Evolutionary conservation across 345 rosid species (phyloP), one percentile per base, ranked within the genome.

Genomic region (Schrenkiella parvula): DNA sequence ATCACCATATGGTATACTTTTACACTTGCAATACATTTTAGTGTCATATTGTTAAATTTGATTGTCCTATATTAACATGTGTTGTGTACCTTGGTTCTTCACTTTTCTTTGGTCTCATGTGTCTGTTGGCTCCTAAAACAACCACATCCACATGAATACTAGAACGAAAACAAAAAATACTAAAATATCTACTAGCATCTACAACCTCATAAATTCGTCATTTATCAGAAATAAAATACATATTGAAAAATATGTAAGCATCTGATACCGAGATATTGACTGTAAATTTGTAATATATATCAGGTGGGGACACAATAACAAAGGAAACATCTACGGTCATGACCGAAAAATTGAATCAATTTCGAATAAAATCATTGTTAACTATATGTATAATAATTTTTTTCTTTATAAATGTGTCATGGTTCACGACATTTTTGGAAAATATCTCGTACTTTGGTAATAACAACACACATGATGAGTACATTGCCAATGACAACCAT

Each of bases 361-460:
- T 28, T n/a, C 2, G 38, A 17, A 53, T 15, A 15, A 17, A 8
- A 17, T 15, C 12, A 8, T 28, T 6, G 29, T 15, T 53, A 29
- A 53, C n/a, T 55, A 11, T 38, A 19, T 31, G 10, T 28, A 28
- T 53, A 9, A 28, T 4, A 53, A 28, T 28, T 53, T 28, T 3
- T 9, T 53, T 26, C 1, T 54, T 12, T 25, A 19, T 46, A 15
- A 34, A 47, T 25, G n/a, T 25, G 59, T 54, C 28, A 37, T 19
- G 18, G 21, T 37, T 19, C 70, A 54, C 39, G 21, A 53, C 54
- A 63, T 72, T 10, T 53, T 53, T 42, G 47, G 42, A 48, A 41
- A 38, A 38, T 51, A 34, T 19, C 32, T 47, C 32, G 8, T 71
- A 61, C 31, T 70, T 70, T 25, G 58, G 58, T 28, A 48, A 38